Conservation (phyloP, 805 yeast genomes). For the Metschnikowia santaceciliae region DNA sequence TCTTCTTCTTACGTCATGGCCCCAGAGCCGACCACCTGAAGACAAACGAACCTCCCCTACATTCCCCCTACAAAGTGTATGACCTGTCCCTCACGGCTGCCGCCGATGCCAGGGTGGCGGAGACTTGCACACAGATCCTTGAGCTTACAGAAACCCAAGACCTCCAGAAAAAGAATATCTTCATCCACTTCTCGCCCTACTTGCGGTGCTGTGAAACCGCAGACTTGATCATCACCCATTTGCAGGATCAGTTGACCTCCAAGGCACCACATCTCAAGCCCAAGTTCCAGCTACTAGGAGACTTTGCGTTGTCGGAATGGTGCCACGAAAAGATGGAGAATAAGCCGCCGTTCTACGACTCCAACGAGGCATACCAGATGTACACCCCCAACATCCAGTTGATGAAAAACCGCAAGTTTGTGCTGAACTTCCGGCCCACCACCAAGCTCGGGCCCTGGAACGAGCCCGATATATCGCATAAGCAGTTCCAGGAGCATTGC, state of each 20-base stretch:
- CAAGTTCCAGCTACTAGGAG: conserved; percentile 38
- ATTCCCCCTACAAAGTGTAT: conserved; percentile 26
- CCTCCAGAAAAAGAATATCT: conserved; percentile 18
- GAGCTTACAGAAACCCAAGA: conserved; percentile 19
- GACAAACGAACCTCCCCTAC: conserved; percentile 25
- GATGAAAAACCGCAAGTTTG: conserved; percentile 29
- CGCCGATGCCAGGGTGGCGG: conserved; percentile 28
- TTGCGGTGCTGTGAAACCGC: conserved; percentile 44
- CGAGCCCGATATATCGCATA: conserved; percentile 37
- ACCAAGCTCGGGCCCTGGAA: conserved; percentile 40
- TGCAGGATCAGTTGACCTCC: conserved; percentile 22
- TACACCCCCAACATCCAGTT: conserved; percentile 40
- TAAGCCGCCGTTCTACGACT: conserved; percentile 40
- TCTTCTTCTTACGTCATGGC: conserved; percentile 43
- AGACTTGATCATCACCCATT: conserved; percentile 31
- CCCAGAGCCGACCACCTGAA: conserved; percentile 37
- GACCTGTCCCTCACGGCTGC: conserved; percentile 35
- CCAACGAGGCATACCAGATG: conserved; percentile 44
- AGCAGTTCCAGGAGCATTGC: conserved; percentile 37
- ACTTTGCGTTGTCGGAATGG: conserved; percentile 45
- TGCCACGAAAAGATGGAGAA: conserved; percentile 41
- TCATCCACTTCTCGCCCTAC: conserved; percentile 41
- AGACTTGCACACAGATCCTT: conserved; percentile 21
- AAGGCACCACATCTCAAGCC: conserved; percentile 28
- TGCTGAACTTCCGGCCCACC: conserved; percentile 42